Base-by-base conservation (phyloP, 2,329 filamentous ascomycete genomes). In the Diaporthe sp. region DNA sequence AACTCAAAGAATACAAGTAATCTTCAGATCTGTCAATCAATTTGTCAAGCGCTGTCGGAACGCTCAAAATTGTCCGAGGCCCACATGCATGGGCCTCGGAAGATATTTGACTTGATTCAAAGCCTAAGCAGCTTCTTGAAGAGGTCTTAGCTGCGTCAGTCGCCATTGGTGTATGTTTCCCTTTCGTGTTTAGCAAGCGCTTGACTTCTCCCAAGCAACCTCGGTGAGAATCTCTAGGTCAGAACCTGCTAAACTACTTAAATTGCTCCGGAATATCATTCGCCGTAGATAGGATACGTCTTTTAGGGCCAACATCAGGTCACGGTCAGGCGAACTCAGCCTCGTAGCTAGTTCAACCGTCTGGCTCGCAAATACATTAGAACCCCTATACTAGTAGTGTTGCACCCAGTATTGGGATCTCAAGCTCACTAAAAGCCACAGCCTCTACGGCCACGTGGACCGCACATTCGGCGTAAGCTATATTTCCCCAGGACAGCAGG, bases 11-110 rank as follows among this genome's bases (percentile, higher is more conserved):
- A 51, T 12, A n/a, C 22, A 2, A 51, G 17, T 51, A 5, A 3
- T 51, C 22, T 51, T 12, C 10, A n/a, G 17, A n/a, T 25, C 47
- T 51, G 47, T 51, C 9, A 51, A 8, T 25, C 15, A 51, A 28
- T 53, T 25, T 25, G n/a, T 28, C 49, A 13, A 28, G 12, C 49
- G n/a, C n/a, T 28, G n/a, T 53, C 2, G 49, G 49, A n/a, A 13
- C n/a, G n/a, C 22, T 53, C 49, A 53, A 53, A 53, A 53, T 25
- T 53, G 49, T 53, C 49, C 49, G 49, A 53, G 49, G n/a, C 49
- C 49, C n/a, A 53, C n/a, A 4, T 22, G 28, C n/a, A 10, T 28
- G 49, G 49, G 49, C 3, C 12, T 53, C 49, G n/a, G 49, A 28
- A 28, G 49, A 53, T 53, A 53, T 53, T 15, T 13, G n/a, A 15